Base-by-base conservation (phyloP, 2,329 filamentous ascomycete species). In the Colletotrichum liriopes region DNA sequence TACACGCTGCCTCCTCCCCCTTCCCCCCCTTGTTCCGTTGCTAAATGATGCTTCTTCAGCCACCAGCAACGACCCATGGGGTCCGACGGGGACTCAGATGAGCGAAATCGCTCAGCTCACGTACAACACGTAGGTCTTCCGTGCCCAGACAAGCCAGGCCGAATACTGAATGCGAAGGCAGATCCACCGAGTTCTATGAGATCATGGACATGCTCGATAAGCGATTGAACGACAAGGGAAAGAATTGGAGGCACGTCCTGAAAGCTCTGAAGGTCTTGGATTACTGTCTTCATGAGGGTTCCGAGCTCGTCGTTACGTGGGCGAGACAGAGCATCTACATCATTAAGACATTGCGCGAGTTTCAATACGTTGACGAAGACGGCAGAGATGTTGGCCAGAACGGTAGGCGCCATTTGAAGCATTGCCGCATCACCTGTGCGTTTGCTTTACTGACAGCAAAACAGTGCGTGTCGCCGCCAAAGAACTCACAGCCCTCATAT, bases 171-270 rank as follows among this genome's bases (percentile, higher is more conserved):
- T 54, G 26, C 41, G 1, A 43, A 18, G 39, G 52, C 75, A 97
- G 96, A 80, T 95, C 95, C 45, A 96, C 93, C 83, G 96, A 98
- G 82, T 99, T 99, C 86, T 98, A 98, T 86, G 96, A 99, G 82
- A 98, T 99, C 79, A 98, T 99, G 93, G 96, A 99, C 82, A 99
- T 99, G 94, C 88, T 99, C 76, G 96, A 99, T 85, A 98, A 98
- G 87, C 93, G 96, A 77, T 86, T 99, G 79, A 99, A 99, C 79
- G 96, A 99, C 84, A 98, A 99, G 84, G 96, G 96, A 80, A 99
- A 98, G 88, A 99, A 99, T 82, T 99, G 96, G 96, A 92, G 96
- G 78, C 96, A 99, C 82, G 96, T 99, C 16, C 86, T 99, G 72
- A 99, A 99, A 84, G 97, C 96, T 52, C 87, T 99, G 77, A 99